These are phyloP conservation scores for Theileria sp. DNA, from an alignment of 169 alveolate species.

Conservation along the genomic window DNA sequence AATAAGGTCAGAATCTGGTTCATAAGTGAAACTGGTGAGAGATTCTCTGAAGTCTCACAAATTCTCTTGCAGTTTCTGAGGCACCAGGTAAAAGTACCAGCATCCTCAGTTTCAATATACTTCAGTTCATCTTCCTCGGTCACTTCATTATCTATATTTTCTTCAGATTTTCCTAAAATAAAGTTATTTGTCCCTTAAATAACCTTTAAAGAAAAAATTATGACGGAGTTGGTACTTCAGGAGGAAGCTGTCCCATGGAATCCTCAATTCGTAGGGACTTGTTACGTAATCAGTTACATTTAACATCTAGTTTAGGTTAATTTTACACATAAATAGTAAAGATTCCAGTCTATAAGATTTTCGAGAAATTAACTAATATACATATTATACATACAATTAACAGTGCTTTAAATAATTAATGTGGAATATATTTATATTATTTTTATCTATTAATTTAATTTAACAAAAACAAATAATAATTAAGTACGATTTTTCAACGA, in stretches of 20 bases:
- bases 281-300: slow-evolving; percentile 4
- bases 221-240: slow-evolving; percentile 18
- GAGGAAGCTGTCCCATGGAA: slow-evolving; percentile 41
- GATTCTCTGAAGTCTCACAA: slow-evolving; percentile 1
- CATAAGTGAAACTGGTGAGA: slow-evolving; percentile 22
- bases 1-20: slow-evolving; percentile 29
- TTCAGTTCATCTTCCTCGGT: slow-evolving; percentile 4
- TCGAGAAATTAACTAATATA: neutral
- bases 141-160: neutral
- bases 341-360: neutral
- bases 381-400: neutral
- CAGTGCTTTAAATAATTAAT: neutral
- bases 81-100: slow-evolving; percentile 62
- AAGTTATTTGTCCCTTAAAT: neutral
- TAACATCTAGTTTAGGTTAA: neutral
- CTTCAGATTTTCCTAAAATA: neutral
- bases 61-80: slow-evolving; percentile 26
- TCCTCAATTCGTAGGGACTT: slow-evolving; percentile 30
- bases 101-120: slow-evolving; percentile 28
- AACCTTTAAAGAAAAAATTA: neutral
- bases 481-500: neutral
- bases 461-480: neutral
- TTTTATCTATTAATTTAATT: neutral
- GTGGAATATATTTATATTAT: neutral
- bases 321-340: neutral